Conservation (phyloP, 78 protist genomes). For the Dictyostelium intermedium region DNA sequence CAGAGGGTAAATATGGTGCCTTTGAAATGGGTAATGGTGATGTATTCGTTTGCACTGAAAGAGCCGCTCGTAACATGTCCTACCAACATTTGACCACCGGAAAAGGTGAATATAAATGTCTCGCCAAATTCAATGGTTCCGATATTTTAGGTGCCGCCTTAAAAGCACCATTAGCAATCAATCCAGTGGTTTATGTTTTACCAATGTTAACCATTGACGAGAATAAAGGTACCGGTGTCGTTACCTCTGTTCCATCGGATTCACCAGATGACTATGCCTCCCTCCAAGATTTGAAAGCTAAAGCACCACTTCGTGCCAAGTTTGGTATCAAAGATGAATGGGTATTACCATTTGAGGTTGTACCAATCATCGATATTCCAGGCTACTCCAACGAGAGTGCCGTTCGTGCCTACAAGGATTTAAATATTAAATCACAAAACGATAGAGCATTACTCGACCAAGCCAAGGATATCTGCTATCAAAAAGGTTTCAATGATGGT, state of each 20-base stretch:
- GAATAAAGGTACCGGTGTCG: conserved; percentile 97
- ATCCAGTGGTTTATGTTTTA: conserved; percentile 90
- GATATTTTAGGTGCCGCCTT: conserved; percentile 94
- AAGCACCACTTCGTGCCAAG: conserved; percentile 89
- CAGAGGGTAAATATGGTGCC: conserved; percentile 96
- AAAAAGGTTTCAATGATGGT: conserved; percentile 92
- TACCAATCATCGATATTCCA: conserved; percentile 94
- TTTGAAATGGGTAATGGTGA: conserved; percentile 81
- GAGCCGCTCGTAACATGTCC: conserved; percentile 94
- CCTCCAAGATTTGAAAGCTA: conserved; percentile 92
- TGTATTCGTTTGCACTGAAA: conserved; percentile 89
- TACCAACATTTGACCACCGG: conserved; percentile 89
- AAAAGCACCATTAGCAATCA: conserved; percentile 91
- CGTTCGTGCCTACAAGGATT: conserved; percentile 88
- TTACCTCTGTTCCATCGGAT: conserved; percentile 98
- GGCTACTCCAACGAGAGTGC: conserved; percentile 88
- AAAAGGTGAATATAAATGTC: conserved; percentile 71
- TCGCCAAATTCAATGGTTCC: conserved; percentile 85
- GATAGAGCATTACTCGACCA: conserved; percentile 88
- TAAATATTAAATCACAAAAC: conserved; percentile 91
- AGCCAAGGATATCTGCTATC: conserved; percentile 96
- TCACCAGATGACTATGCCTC: conserved; percentile 99
- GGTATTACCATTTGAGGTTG: conserved; percentile 90
- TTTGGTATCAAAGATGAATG: conserved; percentile 89
- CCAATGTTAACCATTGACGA: conserved; percentile 96